A percentile compares a stretch with the other conserved stretches of the same genome.
phyloP scores from a whole-genome alignment of 2,329 filamentous ascomycete genomes.

The Sarocladium kiliense region DNA sequence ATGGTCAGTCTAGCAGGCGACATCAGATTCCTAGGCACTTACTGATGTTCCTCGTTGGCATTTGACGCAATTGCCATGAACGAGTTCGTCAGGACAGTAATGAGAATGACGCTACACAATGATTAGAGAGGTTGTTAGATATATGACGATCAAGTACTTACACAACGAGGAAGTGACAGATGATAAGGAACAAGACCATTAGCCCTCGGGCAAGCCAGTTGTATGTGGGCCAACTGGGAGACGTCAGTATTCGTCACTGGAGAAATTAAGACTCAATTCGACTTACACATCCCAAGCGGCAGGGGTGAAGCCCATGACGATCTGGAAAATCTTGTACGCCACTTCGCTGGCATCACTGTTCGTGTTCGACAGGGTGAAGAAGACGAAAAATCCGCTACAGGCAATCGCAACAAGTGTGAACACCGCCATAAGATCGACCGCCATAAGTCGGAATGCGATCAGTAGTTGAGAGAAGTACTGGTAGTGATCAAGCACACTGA shows the following conservation, averaged over 20 bases:
- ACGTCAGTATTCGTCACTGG: conserved; percentile 14
- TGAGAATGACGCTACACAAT: conserved; percentile 66
- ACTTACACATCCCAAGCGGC: conserved; percentile 84
- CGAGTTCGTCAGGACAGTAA: conserved; percentile 92
- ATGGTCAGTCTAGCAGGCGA: conserved; percentile 10
- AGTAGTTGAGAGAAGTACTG: conserved; percentile 93
- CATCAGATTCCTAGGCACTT: conserved; percentile 19
- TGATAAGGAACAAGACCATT: conserved; percentile 79
- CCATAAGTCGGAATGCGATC: conserved; percentile 93
- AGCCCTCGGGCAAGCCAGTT: conserved; percentile 73
- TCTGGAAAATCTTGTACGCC: conserved; percentile 89
- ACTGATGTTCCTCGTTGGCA: conserved; percentile 83
- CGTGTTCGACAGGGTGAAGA: conserved; percentile 77
- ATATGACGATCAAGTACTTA: conserved; percentile 27
- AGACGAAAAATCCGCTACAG: conserved; percentile 93
- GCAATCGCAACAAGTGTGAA: conserved; percentile 78
- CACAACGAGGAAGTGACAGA: conserved; percentile 92
- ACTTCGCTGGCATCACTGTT: conserved; percentile 63
- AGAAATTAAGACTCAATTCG: no score
- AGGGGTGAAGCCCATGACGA: conserved; percentile 92
- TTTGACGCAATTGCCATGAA: conserved; percentile 95
- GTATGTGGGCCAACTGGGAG: conserved; percentile 59
- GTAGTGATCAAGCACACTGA: conserved; percentile 90
- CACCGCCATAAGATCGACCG: conserved; percentile 79
- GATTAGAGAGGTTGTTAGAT: conserved; percentile 7